phyloP scores from a whole-genome alignment of 805 yeast species.

The Kazachstania viticola region DNA sequence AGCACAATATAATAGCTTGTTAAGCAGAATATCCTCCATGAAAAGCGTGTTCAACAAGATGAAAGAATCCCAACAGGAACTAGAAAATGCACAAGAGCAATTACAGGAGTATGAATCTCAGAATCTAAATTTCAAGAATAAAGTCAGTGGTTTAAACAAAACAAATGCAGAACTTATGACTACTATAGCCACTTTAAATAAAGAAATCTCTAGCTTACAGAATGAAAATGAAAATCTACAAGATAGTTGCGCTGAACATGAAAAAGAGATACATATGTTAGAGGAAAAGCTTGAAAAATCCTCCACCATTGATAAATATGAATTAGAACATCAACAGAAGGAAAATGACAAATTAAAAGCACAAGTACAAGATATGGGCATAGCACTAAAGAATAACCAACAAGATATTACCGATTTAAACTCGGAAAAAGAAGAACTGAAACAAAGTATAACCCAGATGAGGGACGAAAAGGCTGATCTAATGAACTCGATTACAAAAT shows the following conservation, averaged over 20 bases:
- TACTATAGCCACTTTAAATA: constrained; percentile 28
- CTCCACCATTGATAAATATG: constrained; percentile 30
- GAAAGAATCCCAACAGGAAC: constrained; percentile 56
- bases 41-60: constrained; percentile 59
- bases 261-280: constrained; percentile 30
- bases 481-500: constrained; percentile 9
- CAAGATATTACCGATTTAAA: constrained; percentile 22
- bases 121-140: constrained; percentile 27
- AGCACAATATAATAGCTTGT: constrained; percentile 46
- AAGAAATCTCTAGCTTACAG: constrained; percentile 37
- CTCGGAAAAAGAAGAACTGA: constrained; percentile 30
- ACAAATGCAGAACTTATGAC: constrained; percentile 27
- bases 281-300: constrained; percentile 29
- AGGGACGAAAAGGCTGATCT: constrained; percentile 28
- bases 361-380: constrained; percentile 30
- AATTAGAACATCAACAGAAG: constrained; percentile 11
- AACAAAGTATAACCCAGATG: constrained; percentile 11
- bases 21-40: constrained; percentile 61
- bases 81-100: constrained; percentile 44
- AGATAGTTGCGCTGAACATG: constrained; percentile 40
- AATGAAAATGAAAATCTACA: constrained; percentile 40
- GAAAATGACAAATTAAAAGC: constrained; percentile 12
- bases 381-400: constrained; percentile 27
- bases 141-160: constrained; percentile 23
- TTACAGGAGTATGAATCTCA: constrained; percentile 36